Evolutionary conservation across 2,329 filamentous ascomycete species (phyloP), one percentile per base, ranked within the genome.

Genomic region (Fusarium piperis): DNA sequence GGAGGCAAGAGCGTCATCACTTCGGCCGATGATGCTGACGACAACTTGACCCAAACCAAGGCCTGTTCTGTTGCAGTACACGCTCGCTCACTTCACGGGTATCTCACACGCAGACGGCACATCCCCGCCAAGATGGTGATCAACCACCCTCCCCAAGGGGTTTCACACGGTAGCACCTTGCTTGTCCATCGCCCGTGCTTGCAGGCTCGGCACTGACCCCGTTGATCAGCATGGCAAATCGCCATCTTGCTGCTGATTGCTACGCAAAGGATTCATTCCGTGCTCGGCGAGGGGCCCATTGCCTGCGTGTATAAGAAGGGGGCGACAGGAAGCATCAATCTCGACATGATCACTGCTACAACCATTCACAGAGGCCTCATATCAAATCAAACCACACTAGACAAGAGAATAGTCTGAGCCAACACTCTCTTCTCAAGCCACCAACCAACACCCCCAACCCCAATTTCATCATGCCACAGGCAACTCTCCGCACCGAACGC

Each of bases 111-210:
- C 23, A 58, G 36, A 46, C n/a, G 30, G 48, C 48, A 67, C 30
- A 23, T 64, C 44, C 44, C 44, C 44, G 68, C 68, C 68, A 71
- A 71, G 68, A 61, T 71, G 68, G 44, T 71, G 68, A 71, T 71
- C 68, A 71, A 51, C 61, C 32, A 33, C 62, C 26, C 44, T 51
- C 44, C 44, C 26, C 26, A n/a, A 41, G 16, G n/a, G 35, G 55
- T 71, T 71, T 65, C 68, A 69, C 59, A 64, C 38, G 39, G 23
- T 30, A 58, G 44, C 41, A 67, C 30, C 7, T 32, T 33, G n/a
- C 44, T 48, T 48, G 15, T 23, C 44, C 44, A 51, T 26, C 44
- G 41, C 15, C 41, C 41, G 41, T 46, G 15, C 41, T 46, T 51
- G 26, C 44, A 51, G 44, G 44, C 44, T 23, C 44, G 9, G 44